Evolutionary conservation across 208 protist genomes (phyloP).

Genomic region (Trypanosoma boissoni): DNA sequence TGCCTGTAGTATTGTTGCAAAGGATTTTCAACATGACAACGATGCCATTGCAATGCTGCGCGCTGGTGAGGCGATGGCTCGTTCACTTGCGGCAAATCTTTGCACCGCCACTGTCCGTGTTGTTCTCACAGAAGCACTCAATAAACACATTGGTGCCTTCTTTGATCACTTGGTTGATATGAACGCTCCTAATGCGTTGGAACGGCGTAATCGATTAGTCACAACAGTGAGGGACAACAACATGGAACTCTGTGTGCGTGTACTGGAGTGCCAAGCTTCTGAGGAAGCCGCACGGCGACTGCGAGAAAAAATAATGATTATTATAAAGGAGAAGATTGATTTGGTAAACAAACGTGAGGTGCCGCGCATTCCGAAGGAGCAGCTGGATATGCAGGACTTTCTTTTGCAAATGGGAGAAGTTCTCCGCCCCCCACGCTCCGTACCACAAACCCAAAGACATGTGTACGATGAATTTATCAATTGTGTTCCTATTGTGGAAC

Average conservation of each 20-base stretch:
- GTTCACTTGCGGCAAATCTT: slow-evolving; percentile 75
- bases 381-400: slow-evolving; percentile 46
- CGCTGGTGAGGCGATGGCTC: slow-evolving; percentile 73
- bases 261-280: slow-evolving; percentile 84
- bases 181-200: slow-evolving; percentile 29
- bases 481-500: slow-evolving; percentile 65
- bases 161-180: slow-evolving; percentile 25
- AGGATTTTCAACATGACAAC: slow-evolving; percentile 96
- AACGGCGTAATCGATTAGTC: slow-evolving; percentile 15
- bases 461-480: slow-evolving; percentile 95
- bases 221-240: slow-evolving; percentile 40
- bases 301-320: slow-evolving; percentile 35
- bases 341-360: slow-evolving; percentile 29
- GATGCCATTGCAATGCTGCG: slow-evolving; percentile 61
- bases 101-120: slow-evolving; percentile 92
- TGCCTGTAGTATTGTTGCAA: slow-evolving; percentile 90
- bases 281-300: slow-evolving; percentile 87
- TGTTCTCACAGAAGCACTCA: slow-evolving; percentile 63
- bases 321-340: slow-evolving; percentile 82
- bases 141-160: slow-evolving; percentile 23
- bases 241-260: slow-evolving; percentile 72
- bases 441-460: slow-evolving; percentile 80
- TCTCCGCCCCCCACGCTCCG: slow-evolving; percentile 84
- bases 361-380: slow-evolving; percentile 52
- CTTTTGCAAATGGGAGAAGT: slow-evolving; percentile 83